A percentile compares a stretch with the other conserved stretches of the same genome.
These are phyloP conservation scores for Vigna trinervia DNA, from an alignment of 306 rosid genomes.

Conservation along the genomic window DNA sequence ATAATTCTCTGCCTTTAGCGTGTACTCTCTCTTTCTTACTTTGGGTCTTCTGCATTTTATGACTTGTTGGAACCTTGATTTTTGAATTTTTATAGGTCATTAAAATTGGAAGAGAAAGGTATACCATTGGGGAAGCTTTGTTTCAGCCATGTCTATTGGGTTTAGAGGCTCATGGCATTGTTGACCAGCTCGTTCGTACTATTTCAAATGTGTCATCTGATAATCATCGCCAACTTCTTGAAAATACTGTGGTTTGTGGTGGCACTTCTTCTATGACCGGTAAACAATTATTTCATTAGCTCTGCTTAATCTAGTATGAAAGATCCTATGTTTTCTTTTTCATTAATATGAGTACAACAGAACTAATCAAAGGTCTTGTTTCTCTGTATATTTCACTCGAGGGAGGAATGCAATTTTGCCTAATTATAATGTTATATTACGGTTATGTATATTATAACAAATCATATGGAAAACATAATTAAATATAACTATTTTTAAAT, in stretches of 20 bases:
- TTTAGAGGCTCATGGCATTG: constrained; percentile 93
- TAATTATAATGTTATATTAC: too few species aligned
- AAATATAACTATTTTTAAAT: too few species aligned
- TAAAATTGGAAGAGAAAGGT: constrained; percentile 86
- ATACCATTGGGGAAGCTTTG: constrained; percentile 91
- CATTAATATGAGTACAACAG: constrained; percentile 16
- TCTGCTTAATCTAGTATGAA: not conserved
- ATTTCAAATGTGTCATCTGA: constrained; percentile 94
- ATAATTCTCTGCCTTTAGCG: not conserved
- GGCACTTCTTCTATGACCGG: constrained; percentile 91
- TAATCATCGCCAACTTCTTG: constrained; percentile 93
- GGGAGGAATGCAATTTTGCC: too few species aligned
- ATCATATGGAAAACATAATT: too few species aligned
- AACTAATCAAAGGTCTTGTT: not conserved
- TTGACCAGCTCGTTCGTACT: constrained; percentile 96
- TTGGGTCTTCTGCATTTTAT: constrained; percentile 23
- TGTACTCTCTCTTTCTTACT: constrained; percentile 23
- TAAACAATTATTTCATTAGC: constrained; percentile 42
- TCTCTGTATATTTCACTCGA: too few species aligned
- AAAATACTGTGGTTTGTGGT: constrained; percentile 95
- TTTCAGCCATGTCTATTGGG: constrained; percentile 91
- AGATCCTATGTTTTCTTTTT: constrained; percentile 10
- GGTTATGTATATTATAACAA: too few species aligned
- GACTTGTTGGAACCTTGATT: constrained; percentile 18
- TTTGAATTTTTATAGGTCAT: constrained; percentile 63